phyloP scores from a whole-genome alignment of 495 filamentous ascomycete genomes.

The Neurospora sublineolata region DNA sequence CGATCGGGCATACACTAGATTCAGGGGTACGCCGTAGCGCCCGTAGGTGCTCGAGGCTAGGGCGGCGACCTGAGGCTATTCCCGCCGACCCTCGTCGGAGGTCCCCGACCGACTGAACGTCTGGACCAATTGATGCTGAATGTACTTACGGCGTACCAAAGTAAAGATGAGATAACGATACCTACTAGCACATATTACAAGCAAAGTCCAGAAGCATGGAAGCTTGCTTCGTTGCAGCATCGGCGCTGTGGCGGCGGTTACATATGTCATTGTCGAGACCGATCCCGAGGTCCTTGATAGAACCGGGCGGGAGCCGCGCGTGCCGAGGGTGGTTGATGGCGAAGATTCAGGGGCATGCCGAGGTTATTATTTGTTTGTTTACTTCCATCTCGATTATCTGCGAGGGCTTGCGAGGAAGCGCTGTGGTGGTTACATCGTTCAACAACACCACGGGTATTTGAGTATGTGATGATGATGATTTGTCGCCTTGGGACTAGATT shows the following conservation, averaged over 20 bases:
- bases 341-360: neutral
- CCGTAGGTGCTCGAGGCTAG: neutral
- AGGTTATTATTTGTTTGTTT: neutral
- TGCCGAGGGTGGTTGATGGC: neutral
- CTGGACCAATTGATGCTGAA: neutral
- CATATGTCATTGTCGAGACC: neutral
- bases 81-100: neutral
- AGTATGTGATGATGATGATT: neutral
- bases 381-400: neutral
- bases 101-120: neutral
- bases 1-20: neutral
- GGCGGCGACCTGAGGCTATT: neutral
- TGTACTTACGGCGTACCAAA: neutral
- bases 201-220: neutral
- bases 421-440: neutral
- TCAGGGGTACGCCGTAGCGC: neutral
- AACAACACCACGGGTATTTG: neutral
- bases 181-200: neutral
- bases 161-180: neutral
- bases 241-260: neutral
- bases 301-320: neutral
- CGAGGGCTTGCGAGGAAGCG: neutral
- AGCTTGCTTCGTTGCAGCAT: neutral
- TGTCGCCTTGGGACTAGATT: neutral
- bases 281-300: neutral